Evolutionary conservation across 768 basidiomycete genomes (phyloP).

Genomic region (Ramaria sp.): DNA sequence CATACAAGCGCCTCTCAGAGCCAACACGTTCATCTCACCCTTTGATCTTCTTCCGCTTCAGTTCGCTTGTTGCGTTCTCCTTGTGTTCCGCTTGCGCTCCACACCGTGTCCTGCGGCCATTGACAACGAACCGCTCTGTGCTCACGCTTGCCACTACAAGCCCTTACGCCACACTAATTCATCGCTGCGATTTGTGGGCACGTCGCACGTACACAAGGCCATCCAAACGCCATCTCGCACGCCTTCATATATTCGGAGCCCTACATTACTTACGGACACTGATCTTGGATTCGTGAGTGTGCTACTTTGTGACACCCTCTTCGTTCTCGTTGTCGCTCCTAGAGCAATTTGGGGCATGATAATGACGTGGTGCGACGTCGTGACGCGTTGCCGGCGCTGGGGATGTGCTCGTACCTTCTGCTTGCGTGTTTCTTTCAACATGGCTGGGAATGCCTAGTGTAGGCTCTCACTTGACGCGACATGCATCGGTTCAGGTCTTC

Average conservation of each 20-base stretch:
- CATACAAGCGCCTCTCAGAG: not conserved
- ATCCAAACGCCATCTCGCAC: not conserved
- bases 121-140: not conserved
- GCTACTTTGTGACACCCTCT: not conserved
- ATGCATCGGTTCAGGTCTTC: not conserved
- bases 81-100: not conserved
- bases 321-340: not conserved
- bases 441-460: not conserved
- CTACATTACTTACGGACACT: not conserved
- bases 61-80: not conserved
- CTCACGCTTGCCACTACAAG: not conserved
- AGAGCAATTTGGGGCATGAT: not conserved
- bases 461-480: not conserved
- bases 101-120: not conserved
- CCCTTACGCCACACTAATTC: not conserved
- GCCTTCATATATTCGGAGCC: not conserved
- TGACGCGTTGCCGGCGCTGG: not conserved
- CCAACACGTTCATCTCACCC: not conserved
- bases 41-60: not conserved
- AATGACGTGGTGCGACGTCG: not conserved
- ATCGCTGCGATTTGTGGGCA: not conserved
- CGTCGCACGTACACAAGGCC: not conserved
- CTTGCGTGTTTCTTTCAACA: not conserved
- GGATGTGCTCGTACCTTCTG: not conserved
- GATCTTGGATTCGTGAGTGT: not conserved